Evolutionary conservation across 805 yeast species (phyloP), one percentile per base, ranked within the genome.

Genomic region (Suhomyces sp.): DNA sequence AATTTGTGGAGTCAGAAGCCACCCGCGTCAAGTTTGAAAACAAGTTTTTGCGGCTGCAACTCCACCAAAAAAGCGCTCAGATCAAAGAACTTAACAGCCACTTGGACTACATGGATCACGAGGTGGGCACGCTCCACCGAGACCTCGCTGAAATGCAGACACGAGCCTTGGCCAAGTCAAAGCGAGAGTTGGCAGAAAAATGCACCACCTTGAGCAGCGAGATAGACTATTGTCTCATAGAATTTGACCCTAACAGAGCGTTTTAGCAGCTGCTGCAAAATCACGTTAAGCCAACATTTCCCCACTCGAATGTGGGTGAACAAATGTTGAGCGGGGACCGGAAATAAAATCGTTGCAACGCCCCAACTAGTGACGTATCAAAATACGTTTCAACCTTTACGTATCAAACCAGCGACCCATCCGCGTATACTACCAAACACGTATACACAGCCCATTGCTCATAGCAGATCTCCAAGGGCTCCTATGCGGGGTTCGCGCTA

Each of bases 1-100:
- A 58, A 15, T 74, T 59, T 47, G 59, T 74, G 19, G 77, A 73
- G 36, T 64, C 59, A 10, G 71, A 74, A 53, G 53, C 68, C 13
- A 57, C 51, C 23, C 60, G 64, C 51, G 57, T 67, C 38, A 61
- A 64, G 46, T 74, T 74, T 57, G 76, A 74, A 54, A 73, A 71
- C 51, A 63, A 61, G 52, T 73, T 60, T 54, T 59, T 74, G 49
- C 67, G 63, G 48, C 60, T 59, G 17, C 57, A 64, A 41, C 31
- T 67, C 7, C 44, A 48, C 1, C 60, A 54, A 26, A 62, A 60
- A 41, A 46, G 57, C 6, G 53, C 58, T 13, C 65, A 63, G 53
- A 59, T 61, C 15, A 36, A 51, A 2, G 74, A 71, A 49, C 48
- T 68, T 22, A 56, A 55, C 23, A 55, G 53, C n/a, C 69, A 70